Conservation (phyloP, 208 protist species). For the Trypanosoma scelopori region DNA sequence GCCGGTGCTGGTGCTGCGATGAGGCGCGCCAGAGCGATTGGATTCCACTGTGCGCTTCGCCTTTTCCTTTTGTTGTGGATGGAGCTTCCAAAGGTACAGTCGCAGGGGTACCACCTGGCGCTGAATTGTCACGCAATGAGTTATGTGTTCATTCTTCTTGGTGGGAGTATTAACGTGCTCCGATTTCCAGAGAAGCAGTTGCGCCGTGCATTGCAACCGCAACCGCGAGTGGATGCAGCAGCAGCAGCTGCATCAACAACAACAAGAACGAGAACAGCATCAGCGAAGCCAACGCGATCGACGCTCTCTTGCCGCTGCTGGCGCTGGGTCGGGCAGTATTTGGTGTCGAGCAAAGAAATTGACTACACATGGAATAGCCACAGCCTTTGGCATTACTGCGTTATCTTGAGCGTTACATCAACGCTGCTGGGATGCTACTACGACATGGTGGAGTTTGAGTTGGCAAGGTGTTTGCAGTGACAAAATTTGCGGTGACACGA, state of each 20-base stretch:
- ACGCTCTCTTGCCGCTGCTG: neutral
- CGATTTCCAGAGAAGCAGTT: slow-evolving; percentile 56
- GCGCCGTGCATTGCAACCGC: slow-evolving; percentile 16
- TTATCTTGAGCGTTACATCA: slow-evolving; percentile 44
- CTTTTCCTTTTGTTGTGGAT: slow-evolving; percentile 43
- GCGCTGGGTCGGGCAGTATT: slow-evolving; percentile 19
- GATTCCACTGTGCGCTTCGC: slow-evolving; percentile 43
- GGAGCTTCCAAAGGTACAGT: slow-evolving; percentile 42
- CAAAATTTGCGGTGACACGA: neutral
- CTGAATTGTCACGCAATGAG: slow-evolving; percentile 55
- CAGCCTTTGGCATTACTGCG: slow-evolving; percentile 69
- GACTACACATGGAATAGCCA: slow-evolving; percentile 70
- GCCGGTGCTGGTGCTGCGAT: neutral
- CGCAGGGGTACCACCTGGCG: slow-evolving; percentile 50
- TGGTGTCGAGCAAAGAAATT: slow-evolving; percentile 44
- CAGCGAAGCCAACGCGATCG: neutral
- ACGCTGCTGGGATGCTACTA: slow-evolving; percentile 59
- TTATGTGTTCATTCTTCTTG: slow-evolving; percentile 52
- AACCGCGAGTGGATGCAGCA: neutral
- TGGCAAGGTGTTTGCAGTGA: slow-evolving; percentile 15
- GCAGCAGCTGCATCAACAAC: too few relatives aligned
- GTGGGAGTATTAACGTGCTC: slow-evolving; percentile 37
- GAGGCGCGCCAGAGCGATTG: slow-evolving; percentile 9
- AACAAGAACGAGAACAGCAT: too few relatives aligned
- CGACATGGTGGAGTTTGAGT: slow-evolving; percentile 61